Base-by-base conservation (phyloP, 2,329 filamentous ascomycete genomes). In the Venturia nashicola region DNA sequence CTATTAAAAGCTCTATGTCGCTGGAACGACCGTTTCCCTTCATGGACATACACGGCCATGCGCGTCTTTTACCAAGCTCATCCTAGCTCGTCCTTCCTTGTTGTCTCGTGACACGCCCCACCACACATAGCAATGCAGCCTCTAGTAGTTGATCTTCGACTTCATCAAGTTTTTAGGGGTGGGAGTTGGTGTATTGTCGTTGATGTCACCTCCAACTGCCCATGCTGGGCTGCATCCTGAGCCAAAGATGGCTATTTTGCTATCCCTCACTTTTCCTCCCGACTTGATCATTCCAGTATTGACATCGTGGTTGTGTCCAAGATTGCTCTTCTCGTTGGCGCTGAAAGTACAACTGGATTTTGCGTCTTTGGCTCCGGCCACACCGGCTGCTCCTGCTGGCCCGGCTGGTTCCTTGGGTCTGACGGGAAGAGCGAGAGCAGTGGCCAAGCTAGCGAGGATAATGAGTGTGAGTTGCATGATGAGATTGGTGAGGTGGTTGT, bases 381-480 rank as follows among this genome's bases (percentile, higher is more conserved):
- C 27, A 27, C 27, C 27, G 27, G 27, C 27, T 27, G 27, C 27
- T 27, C 27, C 27, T 27, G 4, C 27, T 27, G 27, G 5, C 11
- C 36, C 42, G 34, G 43, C 23, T 46, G 32, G 42, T 9, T 23
- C 61, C n/a, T 48, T 36, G 48, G 42, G 61, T 8, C 18, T 6
- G 14, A 27, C 43, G n/a, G 61, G 61, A 11, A 54, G 42, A 18
- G 61, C 42, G 23, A 54, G 34, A 39, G 44, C 61, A 4, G 46
- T 46, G 36, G 61, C 43, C 42, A 39, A 23, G 34, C 18, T 46
- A 34, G 61, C 43, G 61, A 62, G 61, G 43, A 54, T 39, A n/a
- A 51, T 20, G 44, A 62, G 61, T n/a, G 43, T 62, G 61, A 62
- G 14, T 40, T 62, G n/a, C 61, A 62, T 62, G 44, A 39, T 62